Base-by-base conservation (phyloP, 108 stramenopile genomes). In the Schizochytrium sp. region DNA sequence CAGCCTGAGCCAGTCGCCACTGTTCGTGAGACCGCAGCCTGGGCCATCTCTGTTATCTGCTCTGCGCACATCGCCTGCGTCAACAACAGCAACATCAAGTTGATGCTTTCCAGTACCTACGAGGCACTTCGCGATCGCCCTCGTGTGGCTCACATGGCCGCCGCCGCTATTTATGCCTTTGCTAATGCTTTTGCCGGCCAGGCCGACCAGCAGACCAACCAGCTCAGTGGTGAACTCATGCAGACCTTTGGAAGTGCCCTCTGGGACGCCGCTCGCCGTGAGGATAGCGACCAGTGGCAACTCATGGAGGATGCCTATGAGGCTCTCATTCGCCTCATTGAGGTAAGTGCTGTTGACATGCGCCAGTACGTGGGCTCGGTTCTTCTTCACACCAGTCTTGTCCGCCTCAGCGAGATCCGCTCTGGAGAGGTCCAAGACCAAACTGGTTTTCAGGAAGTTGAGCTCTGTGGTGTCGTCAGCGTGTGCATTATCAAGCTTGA, bases 1-100 rank as follows among this genome's bases (percentile, higher is more conserved):
- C 42, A 69, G 64, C 64, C 64, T 12, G 76, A 83, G 53, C 76
- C 76, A n/a, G 76, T 83, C 53, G 50, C 76, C 53, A 83, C 47
- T 40, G 76, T 83, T 7, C 47, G 76, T n/a, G 53, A 55, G 50
- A 83, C 76, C 50, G 76, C 76, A 10, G 76, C 76, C 53, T 83
- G 76, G 76, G 76, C 53, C 50, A n/a, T 83, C 2, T 83, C 76
- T 0, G 17, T 55, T 10, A 83, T 83, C 40, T 49, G 47, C 53
- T 10, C 76, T 53, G n/a, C 50, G 50, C 53, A 83, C 76, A 83
- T 83, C 28, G 10, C 10, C 50, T 46, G 50, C 3, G 53, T 83
- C 50, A 55, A 17, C 76, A 13, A 17, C 13, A 40, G 55, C 50
- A 55, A 55, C 10, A 38, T 55, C 10, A n/a, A 40, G 5, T 28